A percentile compares a stretch with the other conserved stretches of the same genome.
Conservation (phyloP, 1,284 basidiomycete species). For the Taiwanofungus camphoratus region DNA sequence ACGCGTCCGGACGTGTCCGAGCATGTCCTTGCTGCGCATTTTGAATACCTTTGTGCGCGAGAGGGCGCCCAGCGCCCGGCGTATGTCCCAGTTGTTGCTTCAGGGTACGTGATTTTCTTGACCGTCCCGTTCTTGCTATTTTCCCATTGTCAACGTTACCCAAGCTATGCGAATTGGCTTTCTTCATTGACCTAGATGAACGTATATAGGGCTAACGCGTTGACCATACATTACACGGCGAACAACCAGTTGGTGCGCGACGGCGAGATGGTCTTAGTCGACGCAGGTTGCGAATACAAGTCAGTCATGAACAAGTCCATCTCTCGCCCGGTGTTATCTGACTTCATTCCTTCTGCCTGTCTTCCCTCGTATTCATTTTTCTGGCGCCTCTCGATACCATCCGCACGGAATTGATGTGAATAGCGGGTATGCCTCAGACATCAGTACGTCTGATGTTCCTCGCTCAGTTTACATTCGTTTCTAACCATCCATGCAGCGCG, state of each 20-base stretch:
- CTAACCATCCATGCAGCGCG: constrained; percentile 48
- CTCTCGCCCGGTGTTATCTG: background rate
- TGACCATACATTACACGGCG: constrained; percentile 89
- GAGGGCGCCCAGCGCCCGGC: constrained; percentile 80
- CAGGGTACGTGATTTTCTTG: constrained; percentile 52
- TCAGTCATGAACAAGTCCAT: constrained; percentile 32
- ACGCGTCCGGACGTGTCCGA: constrained; percentile 70
- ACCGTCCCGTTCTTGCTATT: too few relatives aligned
- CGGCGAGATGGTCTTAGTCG: constrained; percentile 81
- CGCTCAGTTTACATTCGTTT: background rate
- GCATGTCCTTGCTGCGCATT: constrained; percentile 74
- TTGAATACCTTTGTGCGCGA: constrained; percentile 80
- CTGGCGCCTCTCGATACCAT: too few relatives aligned
- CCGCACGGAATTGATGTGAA: too few relatives aligned
- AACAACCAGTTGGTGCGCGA: constrained; percentile 75
- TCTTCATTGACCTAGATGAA: background rate
- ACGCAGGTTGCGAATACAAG: constrained; percentile 89
- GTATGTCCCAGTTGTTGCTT: constrained; percentile 93
- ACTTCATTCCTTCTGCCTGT: too few relatives aligned
- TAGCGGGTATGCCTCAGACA: constrained; percentile 95
- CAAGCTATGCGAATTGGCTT: too few relatives aligned
- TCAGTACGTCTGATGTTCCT: constrained; percentile 51
- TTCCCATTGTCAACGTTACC: too few relatives aligned
- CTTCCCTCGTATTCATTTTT: too few relatives aligned
- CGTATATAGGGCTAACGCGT: constrained; percentile 63